Evolutionary conservation across 352 stramenopile genomes (phyloP).

Genomic region (Phytophthora syringae): DNA sequence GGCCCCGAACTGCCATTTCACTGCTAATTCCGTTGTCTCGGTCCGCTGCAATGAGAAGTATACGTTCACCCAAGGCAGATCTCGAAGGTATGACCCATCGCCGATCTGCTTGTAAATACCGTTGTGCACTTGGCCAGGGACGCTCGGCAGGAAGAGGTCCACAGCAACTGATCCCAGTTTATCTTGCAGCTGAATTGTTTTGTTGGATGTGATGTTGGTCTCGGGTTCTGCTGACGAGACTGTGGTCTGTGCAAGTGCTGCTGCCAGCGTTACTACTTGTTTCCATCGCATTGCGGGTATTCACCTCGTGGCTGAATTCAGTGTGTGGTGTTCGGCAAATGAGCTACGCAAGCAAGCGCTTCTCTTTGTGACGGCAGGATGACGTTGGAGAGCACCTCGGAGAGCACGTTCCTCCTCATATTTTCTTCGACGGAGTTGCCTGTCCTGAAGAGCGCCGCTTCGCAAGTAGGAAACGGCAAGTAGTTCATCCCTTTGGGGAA

Average conservation of each 20-base stretch:
- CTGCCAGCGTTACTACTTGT: background rate
- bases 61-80: slow-evolving; percentile 29
- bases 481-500: slow-evolving; percentile 20
- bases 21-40: background rate
- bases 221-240: background rate
- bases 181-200: background rate
- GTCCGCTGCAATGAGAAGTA: slow-evolving; percentile 44
- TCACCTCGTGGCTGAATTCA: background rate
- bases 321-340: slow-evolving; percentile 17
- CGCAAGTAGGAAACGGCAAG: slow-evolving; percentile 13
- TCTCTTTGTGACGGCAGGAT: background rate
- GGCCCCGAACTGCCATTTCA: slow-evolving; percentile 45
- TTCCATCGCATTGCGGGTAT: slow-evolving; percentile 5
- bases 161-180: slow-evolving; percentile 26
- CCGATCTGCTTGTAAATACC: slow-evolving; percentile 35
- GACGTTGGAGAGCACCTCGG: no score
- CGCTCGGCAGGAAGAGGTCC: slow-evolving; percentile 25
- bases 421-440: slow-evolving; percentile 16
- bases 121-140: slow-evolving; percentile 41
- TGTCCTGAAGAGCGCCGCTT: slow-evolving; percentile 24
- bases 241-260: background rate
- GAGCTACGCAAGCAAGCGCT: background rate
- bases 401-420: background rate
- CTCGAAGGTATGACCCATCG: slow-evolving; percentile 35
- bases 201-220: background rate